A percentile compares a stretch with the other conserved stretches of the same genome.
Conservation (phyloP, 2,329 filamentous ascomycete genomes). For the Trichoderma guizhouense region DNA sequence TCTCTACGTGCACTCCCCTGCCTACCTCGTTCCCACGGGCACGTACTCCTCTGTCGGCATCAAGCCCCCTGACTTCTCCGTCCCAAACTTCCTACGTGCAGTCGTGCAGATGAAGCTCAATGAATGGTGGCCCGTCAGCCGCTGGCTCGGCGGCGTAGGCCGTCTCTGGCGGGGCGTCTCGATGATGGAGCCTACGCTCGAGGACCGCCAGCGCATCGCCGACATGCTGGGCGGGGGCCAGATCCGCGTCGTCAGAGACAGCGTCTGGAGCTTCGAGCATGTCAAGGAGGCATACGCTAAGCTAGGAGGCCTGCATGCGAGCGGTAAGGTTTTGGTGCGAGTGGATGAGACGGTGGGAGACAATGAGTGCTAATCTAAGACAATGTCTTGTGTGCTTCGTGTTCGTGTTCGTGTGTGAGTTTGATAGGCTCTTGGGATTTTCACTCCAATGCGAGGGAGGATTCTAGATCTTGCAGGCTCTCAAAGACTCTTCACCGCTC, state of each 20-base stretch:
- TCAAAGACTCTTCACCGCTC: background rate
- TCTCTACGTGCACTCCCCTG: slow-evolving; percentile 39
- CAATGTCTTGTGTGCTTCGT: background rate
- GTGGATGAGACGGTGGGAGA: slow-evolving; percentile 27
- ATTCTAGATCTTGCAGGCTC: background rate
- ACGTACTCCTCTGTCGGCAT: slow-evolving; percentile 43
- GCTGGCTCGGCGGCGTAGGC: slow-evolving; percentile 37
- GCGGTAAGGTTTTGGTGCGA: slow-evolving; percentile 39
- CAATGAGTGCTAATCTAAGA: slow-evolving; percentile 24
- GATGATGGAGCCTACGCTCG: slow-evolving; percentile 34
- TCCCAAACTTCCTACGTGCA: slow-evolving; percentile 30
- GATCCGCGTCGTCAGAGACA: slow-evolving; percentile 36
- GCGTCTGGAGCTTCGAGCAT: slow-evolving; percentile 37
- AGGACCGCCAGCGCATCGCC: slow-evolving; percentile 33
- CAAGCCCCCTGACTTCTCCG: slow-evolving; percentile 33
- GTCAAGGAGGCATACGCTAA: slow-evolving; percentile 35
- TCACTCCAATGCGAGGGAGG: background rate
- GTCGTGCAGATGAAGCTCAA: slow-evolving; percentile 38
- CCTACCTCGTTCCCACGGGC: slow-evolving; percentile 37
- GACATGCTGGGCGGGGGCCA: slow-evolving; percentile 35
- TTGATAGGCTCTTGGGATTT: background rate
- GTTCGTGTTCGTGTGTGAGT: slow-evolving; percentile 10
- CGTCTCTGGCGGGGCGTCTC: slow-evolving; percentile 34
- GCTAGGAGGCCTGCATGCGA: slow-evolving; percentile 33
- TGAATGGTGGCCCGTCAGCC: slow-evolving; percentile 35